Evolutionary conservation across 495 filamentous ascomycete genomes (phyloP), one percentile per base, ranked within the genome.

Genomic region (Cenococcum geophilum): DNA sequence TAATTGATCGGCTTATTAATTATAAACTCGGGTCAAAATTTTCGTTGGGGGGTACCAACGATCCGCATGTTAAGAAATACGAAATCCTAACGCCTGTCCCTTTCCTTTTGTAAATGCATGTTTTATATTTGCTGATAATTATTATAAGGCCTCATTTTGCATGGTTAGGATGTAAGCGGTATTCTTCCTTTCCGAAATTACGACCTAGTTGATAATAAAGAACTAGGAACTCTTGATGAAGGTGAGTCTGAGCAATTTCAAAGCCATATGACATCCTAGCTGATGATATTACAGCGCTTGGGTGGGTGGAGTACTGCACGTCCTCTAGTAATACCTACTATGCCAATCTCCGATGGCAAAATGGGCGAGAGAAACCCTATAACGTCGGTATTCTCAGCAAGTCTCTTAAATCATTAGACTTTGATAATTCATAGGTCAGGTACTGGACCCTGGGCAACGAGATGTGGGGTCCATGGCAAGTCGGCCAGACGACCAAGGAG

Each of bases 221-320:
- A 45, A 18, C 11, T 45, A 45, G 40, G 73, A 12, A 90, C 86
- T 18, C 76, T 91, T 5, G 85, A 89, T 70, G 86, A 89, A 77
- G 80, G 81, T 83, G 73, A 50, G 64, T 51, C 27, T n/a, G 1
- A 52, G 0, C 32, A 54, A 32, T 50, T 51, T 43, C n/a, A 35
- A 32, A 23, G n/a, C n/a, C 35, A 27, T 16, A 11, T 9, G 40
- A 59, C 18, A 12, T 50, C 16, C 1, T 21, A 9, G n/a, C 35
- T 64, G 22, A 62, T 79, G 83, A 84, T 40, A 64, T 34, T 32
- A 54, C 48, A 74, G 73, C 73, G 22, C 75, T 92, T 53, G 87
- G 76, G 10, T 92, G 88, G 88, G 76, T 91, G 35, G 88, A 92
- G 66, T 92, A 92, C 72, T 91, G 88, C 76, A 91, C 90, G 68